These are phyloP conservation scores for Mycena kentingensis DNA, from an alignment of 768 basidiomycete genomes.

Conservation along the genomic window DNA sequence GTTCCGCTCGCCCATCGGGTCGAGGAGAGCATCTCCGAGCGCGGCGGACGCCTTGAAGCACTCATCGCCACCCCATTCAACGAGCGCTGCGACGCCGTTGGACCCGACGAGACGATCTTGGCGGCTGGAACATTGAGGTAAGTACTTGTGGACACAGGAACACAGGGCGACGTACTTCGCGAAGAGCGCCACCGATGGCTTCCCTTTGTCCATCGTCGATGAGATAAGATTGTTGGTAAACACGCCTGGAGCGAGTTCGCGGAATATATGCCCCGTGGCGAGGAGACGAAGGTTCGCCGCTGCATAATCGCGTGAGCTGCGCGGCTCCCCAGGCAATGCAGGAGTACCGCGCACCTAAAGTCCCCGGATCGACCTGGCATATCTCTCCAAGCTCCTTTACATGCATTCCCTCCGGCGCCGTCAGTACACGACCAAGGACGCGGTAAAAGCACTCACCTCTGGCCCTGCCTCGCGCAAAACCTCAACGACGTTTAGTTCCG, in stretches of 20 bases:
- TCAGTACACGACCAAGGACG: not conserved
- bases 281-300: not conserved
- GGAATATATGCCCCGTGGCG: not conserved
- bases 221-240: not conserved
- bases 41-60: not conserved
- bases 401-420: constrained; percentile 27
- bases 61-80: not conserved
- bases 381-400: constrained; percentile 32
- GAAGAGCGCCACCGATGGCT: not conserved
- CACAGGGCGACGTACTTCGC: not conserved
- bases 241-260: not conserved
- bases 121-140: no score
- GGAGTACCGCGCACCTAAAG: no score
- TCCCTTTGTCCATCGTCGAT: not conserved
- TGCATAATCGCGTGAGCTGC: not conserved
- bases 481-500: constrained; percentile 30
- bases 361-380: constrained; percentile 23
- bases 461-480: constrained; percentile 35
- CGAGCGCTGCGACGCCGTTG: not conserved
- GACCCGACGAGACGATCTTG: not conserved
- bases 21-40: not conserved
- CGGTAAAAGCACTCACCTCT: constrained; percentile 9
- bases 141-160: no score
- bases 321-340: no score
- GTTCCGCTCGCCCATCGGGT: not conserved